A percentile compares a stretch with the other conserved stretches of the same genome.
phyloP scores from a whole-genome alignment of 176 grass and related monocot species.

The Olyra latifolia region DNA sequence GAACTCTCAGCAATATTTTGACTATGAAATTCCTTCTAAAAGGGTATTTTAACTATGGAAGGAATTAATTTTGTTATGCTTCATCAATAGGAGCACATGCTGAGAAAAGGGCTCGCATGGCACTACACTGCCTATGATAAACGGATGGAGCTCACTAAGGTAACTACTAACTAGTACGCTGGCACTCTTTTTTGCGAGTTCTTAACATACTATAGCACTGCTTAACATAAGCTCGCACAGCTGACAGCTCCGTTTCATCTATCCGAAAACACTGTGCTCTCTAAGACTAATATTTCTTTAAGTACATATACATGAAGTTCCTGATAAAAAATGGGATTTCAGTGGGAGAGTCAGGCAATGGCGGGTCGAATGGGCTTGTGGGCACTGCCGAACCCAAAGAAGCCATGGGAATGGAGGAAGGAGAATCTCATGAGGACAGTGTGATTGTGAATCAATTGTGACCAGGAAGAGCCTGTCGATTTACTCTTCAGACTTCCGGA shows the following conservation, averaged over 20 bases:
- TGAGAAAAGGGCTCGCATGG: slow-evolving; percentile 83
- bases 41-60: not conserved
- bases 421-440: slow-evolving; percentile 21
- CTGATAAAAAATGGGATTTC: slow-evolving; percentile 40
- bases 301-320: not conserved
- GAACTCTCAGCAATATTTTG: not conserved
- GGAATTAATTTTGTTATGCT: not conserved
- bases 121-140: slow-evolving; percentile 75
- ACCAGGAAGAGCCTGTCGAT: not conserved
- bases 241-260: not conserved
- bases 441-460: slow-evolving; percentile 14
- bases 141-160: slow-evolving; percentile 52
- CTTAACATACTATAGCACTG: not conserved
- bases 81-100: slow-evolving; percentile 63
- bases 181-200: not conserved
- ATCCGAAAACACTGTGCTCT: not conserved
- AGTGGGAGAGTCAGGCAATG: slow-evolving; percentile 79
- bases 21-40: not conserved
- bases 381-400: slow-evolving; percentile 52
- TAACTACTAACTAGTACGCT: slow-evolving; percentile 27
- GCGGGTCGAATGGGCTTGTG: slow-evolving; percentile 49
- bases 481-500: not conserved
- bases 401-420: slow-evolving; percentile 94
- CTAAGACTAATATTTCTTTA: slow-evolving; percentile 8
- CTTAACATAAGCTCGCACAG: not conserved